Conservation (phyloP, 768 basidiomycete genomes). For the Boletus insuetus region DNA sequence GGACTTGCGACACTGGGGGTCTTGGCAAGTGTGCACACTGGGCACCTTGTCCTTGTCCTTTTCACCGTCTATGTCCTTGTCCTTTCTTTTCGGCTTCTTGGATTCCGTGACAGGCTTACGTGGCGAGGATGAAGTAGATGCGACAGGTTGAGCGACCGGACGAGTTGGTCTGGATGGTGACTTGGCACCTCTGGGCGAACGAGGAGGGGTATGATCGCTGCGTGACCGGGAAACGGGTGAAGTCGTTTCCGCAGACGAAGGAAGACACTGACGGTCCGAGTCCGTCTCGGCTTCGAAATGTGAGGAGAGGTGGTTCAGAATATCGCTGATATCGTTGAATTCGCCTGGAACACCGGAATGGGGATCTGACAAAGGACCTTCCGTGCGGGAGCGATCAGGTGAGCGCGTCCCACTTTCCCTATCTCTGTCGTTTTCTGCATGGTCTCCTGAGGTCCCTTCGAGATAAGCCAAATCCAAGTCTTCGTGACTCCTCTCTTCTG, state of each 20-base stretch:
- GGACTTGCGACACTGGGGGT: slow-evolving; percentile 72
- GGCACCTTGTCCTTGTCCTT: slow-evolving; percentile 45
- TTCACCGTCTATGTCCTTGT: slow-evolving; percentile 22
- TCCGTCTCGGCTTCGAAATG: slow-evolving; percentile 62
- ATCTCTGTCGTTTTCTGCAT: slow-evolving; percentile 31
- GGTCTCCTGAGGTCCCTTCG: slow-evolving; percentile 31
- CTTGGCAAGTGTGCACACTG: slow-evolving; percentile 62
- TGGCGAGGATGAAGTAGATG: slow-evolving; percentile 49
- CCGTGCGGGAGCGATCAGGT: slow-evolving; percentile 22
- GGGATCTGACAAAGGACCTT: slow-evolving; percentile 37
- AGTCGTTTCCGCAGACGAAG: slow-evolving; percentile 31
- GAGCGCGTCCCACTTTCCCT: slow-evolving; percentile 42
- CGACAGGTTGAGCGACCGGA: slow-evolving; percentile 39
- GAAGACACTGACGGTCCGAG: slow-evolving; percentile 40
- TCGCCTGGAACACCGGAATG: slow-evolving; percentile 53
- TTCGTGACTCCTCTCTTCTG: slow-evolving; percentile 40
- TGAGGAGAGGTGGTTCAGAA: slow-evolving; percentile 67
- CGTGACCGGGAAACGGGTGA: slow-evolving; percentile 33
- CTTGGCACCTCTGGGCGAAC: slow-evolving; percentile 28
- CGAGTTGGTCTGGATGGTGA: slow-evolving; percentile 37
- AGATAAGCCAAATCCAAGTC: slow-evolving; percentile 56
- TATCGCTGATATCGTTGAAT: slow-evolving; percentile 74
- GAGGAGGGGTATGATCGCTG: slow-evolving; percentile 18
- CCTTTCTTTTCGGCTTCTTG: slow-evolving; percentile 28
- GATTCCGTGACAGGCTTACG: slow-evolving; percentile 22